phyloP scores from a whole-genome alignment of 2,329 filamentous ascomycete genomes.

The Escovopsis weberi region DNA sequence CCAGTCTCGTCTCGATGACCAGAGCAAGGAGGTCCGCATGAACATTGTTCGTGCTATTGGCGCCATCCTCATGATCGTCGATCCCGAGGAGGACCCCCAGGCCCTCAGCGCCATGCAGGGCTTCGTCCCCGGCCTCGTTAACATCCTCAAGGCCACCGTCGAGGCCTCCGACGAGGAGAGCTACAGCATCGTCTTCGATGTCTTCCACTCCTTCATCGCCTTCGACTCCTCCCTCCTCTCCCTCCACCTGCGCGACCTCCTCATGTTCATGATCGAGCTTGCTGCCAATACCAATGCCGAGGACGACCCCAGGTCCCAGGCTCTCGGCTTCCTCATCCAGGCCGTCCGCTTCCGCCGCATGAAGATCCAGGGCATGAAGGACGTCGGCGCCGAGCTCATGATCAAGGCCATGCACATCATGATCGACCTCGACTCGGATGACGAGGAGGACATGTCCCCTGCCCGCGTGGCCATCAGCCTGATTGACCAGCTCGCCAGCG shows the following conservation, averaged over 20 bases:
- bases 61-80: slow-evolving; percentile 72
- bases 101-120: slow-evolving; percentile 62
- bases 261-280: slow-evolving; percentile 88
- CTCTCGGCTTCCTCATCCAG: slow-evolving; percentile 87
- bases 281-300: slow-evolving; percentile 61
- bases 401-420: slow-evolving; percentile 78
- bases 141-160: slow-evolving; percentile 73
- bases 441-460: slow-evolving; percentile 67
- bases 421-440: slow-evolving; percentile 70
- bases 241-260: slow-evolving; percentile 74
- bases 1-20: slow-evolving; percentile 74
- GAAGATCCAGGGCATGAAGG: slow-evolving; percentile 81
- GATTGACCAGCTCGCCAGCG: slow-evolving; percentile 76
- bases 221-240: slow-evolving; percentile 77
- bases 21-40: slow-evolving; percentile 83
- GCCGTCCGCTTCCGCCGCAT: slow-evolving; percentile 83
- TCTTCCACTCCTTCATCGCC: slow-evolving; percentile 88
- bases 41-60: slow-evolving; percentile 89
- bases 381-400: slow-evolving; percentile 74
- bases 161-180: slow-evolving; percentile 72
- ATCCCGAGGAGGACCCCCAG: slow-evolving; percentile 69
- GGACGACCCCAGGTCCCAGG: slow-evolving; percentile 78
- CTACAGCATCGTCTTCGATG: slow-evolving; percentile 82
- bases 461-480: slow-evolving; percentile 73
- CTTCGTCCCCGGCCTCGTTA: slow-evolving; percentile 76